phyloP scores from a whole-genome alignment of 257 asterid genomes.

The Mitragyna speciosa region DNA sequence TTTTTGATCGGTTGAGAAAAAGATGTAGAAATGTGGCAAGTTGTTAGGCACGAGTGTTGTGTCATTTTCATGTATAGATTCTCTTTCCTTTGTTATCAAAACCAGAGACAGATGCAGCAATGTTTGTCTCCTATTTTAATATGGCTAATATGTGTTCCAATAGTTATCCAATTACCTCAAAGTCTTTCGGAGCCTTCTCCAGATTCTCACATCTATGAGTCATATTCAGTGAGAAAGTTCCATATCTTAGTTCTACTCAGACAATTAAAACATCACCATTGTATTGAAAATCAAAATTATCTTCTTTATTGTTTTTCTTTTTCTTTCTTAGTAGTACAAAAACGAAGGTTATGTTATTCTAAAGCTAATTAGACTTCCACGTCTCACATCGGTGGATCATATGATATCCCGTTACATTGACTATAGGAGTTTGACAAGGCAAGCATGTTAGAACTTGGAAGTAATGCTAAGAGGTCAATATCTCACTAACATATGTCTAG shows the following conservation, averaged over 20 bases:
- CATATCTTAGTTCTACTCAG: not conserved
- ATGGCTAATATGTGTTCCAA: not conserved
- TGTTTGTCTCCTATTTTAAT: conserved; percentile 23
- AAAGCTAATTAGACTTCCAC: not conserved
- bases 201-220: not conserved
- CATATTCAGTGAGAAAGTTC: not conserved
- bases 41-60: not conserved
- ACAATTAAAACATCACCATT: not conserved
- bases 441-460: not conserved
- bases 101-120: conserved; percentile 15
- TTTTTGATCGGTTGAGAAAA: not conserved
- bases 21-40: not conserved
- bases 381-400: too few species aligned
- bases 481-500: conserved; percentile 5
- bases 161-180: not conserved
- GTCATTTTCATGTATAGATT: conserved; percentile 16
- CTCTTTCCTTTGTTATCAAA: conserved; percentile 5
- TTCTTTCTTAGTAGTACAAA: not conserved
- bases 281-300: not conserved
- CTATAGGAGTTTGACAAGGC: not conserved
- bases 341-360: too few species aligned
- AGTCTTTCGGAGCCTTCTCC: not conserved
- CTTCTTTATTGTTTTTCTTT: not conserved
- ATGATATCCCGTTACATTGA: not conserved
- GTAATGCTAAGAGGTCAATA: not conserved